Base-by-base conservation (phyloP, 2,329 filamentous ascomycete genomes). In the Cladophialophora chaetospira region DNA sequence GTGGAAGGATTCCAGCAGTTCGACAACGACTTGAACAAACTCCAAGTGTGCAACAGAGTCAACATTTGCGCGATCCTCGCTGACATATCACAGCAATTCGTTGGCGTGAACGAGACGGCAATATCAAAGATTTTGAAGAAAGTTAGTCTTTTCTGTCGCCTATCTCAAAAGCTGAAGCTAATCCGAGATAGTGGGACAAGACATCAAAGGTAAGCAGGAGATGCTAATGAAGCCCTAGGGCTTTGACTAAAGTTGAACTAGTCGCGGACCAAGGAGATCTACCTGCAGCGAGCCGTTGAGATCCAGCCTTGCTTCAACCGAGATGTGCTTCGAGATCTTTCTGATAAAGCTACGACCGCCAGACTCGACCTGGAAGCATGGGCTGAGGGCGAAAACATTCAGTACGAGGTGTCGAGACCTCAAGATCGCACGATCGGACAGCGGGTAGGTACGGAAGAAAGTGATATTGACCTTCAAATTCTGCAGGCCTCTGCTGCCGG, bases 101-200 rank as follows among this genome's bases (percentile, higher is more conserved):
- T 99, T 63, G 93, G 97, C 73, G 89, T 97, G 70, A 99, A 99
- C 71, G 93, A 94, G 68, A 97, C 91, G 1, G 94, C 92, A 13
- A 97, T 97, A 72, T 97, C 93, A 25, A 99, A 99, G 74, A 99
- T 99, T 58, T 78, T 99, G 63, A 99, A 99, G 77, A 99, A 99
- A 82, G 84, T 86, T 69, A 59, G 77, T 72, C 28, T 55, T 15
- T 25, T 5, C 31, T 51, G 31, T 35, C 45, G 51, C 46, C 33
- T 33, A 52, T 51, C 55, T 61, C 66, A 48, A 55, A 19, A 57
- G 57, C 55, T 52, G 45, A 45, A 58, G 40, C 61, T 62, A 76
- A 75, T 48, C 63, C 54, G 62, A 43, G 56, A 51, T 70, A 86
- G 83, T 99, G 94, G 94, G 94, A 99, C 76, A 99, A 99, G 82